A percentile compares a stretch with the other conserved stretches of the same genome.
phyloP scores from a whole-genome alignment of 2,329 filamentous ascomycete genomes.

The Diaporthe citri region DNA sequence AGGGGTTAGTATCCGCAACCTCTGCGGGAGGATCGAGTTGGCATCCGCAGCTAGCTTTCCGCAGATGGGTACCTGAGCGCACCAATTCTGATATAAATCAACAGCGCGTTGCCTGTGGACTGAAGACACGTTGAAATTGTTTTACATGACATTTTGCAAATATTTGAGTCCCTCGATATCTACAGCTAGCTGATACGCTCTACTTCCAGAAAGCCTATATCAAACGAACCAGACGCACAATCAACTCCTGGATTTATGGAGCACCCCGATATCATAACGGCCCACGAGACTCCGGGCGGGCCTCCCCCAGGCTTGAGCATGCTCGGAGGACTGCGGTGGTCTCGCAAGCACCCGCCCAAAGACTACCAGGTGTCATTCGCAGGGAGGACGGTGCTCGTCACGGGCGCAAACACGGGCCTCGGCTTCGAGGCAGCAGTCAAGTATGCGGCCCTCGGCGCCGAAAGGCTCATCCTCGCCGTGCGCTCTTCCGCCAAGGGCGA shows the following conservation, averaged over 20 bases:
- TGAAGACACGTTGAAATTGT: not conserved
- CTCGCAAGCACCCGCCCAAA: conserved; percentile 6
- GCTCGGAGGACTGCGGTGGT: not conserved
- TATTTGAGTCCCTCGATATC: too few relatives aligned
- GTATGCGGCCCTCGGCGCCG: conserved; percentile 26
- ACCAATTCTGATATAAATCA: not conserved
- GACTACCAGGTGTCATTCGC: conserved; percentile 27
- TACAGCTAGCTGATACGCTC: not conserved
- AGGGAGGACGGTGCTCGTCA: conserved; percentile 26
- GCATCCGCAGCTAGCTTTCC: not conserved
- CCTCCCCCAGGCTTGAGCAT: conserved; percentile 17
- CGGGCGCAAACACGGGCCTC: conserved; percentile 31
- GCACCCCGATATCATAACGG: not conserved
- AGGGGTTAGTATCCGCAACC: conserved; percentile 14
- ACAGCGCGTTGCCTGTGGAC: not conserved
- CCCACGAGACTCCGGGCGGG: conserved; percentile 11
- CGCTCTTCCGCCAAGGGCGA: conserved; percentile 21
- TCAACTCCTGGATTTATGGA: not conserved
- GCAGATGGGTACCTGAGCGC: not conserved
- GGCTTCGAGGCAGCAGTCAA: conserved; percentile 33
- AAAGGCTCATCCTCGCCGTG: conserved; percentile 29
- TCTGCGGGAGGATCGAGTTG: not conserved
- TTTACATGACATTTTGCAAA: not conserved
- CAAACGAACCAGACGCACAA: not conserved
- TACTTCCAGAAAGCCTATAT: not conserved